Base-by-base conservation (phyloP, 148 eudicot genomes). In the Vaccinium myrtillus region DNA sequence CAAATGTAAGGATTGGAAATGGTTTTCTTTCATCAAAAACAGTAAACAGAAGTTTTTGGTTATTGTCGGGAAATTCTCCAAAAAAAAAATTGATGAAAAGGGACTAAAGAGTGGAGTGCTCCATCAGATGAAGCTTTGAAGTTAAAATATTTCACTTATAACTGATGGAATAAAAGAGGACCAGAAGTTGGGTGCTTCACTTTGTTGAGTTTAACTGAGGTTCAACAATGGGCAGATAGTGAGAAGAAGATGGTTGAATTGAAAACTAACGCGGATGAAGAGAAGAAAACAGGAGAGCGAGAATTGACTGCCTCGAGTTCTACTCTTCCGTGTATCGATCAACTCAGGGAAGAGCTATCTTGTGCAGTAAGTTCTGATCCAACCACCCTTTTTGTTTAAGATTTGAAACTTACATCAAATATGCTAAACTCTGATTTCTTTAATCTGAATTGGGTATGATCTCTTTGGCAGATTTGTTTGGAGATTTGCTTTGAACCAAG, bases 401-500 rank as follows among this genome's bases (percentile, higher is more conserved):
- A 54, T 32, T 32, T 56, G 13, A 53, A 49, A 61, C 21, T 84
- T 75, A 43, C 77, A 39, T 75, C 25, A 15, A 46, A 70, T 11
- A 30, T 46, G 1, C 46, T 43, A 39, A 54, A 5, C 16, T 65
- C 51, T 54, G 71, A 58, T 50, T 82, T 15, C 9, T 49, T 18
- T 82, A 5, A 80, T 61, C 43, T 13, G 8, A 67, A 16, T 82
- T 69, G 61, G 19, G 46, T 69, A 6, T 69, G 48, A 3, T 65
- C 19, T 0, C 10, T 82, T 80, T 83, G 56, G 74, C 92, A 97
- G 99, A 97, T 97, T 74, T 97, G 99, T 84, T 89, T 97, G 90
- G 99, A 97, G 46, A 95, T 95, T 53, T 97, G 99, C 87, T 97
- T 88, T 78, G 99, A 97, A 87, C 99, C 99, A 8, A 95, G 96